phyloP scores from a whole-genome alignment of 768 basidiomycete genomes.

The Russula virescens region DNA sequence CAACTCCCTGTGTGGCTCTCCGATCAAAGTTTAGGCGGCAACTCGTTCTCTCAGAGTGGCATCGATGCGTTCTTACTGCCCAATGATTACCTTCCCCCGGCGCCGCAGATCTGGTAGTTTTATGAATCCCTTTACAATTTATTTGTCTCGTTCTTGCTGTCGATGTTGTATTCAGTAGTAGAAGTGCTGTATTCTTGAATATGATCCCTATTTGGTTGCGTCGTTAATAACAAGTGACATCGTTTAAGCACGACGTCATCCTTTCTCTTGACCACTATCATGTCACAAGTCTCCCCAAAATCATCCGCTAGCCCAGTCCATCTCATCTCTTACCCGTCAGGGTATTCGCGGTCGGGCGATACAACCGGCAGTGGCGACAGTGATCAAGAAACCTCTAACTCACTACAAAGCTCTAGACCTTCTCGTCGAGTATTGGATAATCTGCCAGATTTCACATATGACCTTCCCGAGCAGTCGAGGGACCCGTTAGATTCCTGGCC shows the following conservation, averaged over 20 bases:
- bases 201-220: neutral
- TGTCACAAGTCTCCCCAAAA: slow-evolving; percentile 4
- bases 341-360: neutral
- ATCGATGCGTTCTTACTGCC: slow-evolving; percentile 84
- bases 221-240: no score
- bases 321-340: neutral
- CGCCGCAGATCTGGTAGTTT: slow-evolving; percentile 67
- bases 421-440: neutral
- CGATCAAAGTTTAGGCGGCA: slow-evolving; percentile 74
- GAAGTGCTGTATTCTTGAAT: slow-evolving; percentile 17
- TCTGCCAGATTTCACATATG: slow-evolving; percentile 9
- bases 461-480: neutral
- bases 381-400: neutral
- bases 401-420: neutral
- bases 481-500: slow-evolving; percentile 18
- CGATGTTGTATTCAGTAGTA: slow-evolving; percentile 16
- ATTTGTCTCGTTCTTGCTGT: neutral
- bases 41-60: slow-evolving; percentile 69
- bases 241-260: no score
- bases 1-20: slow-evolving; percentile 84
- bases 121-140: slow-evolving; percentile 1
- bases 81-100: slow-evolving; percentile 61
- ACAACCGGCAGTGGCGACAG: neutral
- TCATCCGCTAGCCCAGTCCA: neutral
- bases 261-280: slow-evolving; percentile 5